These are phyloP conservation scores for Carex parvula DNA, from an alignment of 176 grass and related monocot species.

Conservation along the genomic window DNA sequence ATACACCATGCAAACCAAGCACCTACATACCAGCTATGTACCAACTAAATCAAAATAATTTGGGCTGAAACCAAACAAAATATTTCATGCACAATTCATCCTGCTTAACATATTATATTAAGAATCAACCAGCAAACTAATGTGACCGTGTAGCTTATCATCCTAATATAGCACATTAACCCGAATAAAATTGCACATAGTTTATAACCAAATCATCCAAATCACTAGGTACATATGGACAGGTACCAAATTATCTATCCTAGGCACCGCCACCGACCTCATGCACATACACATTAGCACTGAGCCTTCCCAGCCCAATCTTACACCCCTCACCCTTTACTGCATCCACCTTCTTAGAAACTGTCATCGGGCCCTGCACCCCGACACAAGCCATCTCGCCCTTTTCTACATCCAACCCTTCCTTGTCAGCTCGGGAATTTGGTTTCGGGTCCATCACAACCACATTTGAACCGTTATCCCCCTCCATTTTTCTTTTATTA, in stretches of 20 bases:
- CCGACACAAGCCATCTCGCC: not conserved
- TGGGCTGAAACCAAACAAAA: not conserved
- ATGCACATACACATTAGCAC: conserved; percentile 25
- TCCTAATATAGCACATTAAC: not conserved
- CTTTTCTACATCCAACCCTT: not conserved
- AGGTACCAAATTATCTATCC: not conserved
- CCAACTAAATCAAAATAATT: not conserved
- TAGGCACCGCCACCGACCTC: conserved; percentile 21
- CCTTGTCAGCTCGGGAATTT: not conserved
- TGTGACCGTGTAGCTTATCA: not conserved
- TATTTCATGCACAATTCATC: not conserved
- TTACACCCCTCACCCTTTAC: conserved; percentile 19
- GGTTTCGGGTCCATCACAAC: not conserved
- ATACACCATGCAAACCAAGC: not conserved
- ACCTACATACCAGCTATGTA: not conserved
- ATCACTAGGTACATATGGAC: not conserved
- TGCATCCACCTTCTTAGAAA: not conserved
- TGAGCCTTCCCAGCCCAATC: not conserved
- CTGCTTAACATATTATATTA: not conserved
- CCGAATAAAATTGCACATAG: not conserved
- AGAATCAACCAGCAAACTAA: not conserved
- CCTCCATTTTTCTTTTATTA: not conserved
- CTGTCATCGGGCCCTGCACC: not conserved
- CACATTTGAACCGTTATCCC: not conserved
- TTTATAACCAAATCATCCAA: not conserved